Percentiles rank a stretch among this genome's conserved stretches.
Conservation (phyloP, 2,329 filamentous ascomycete species). For the Myrmaecium sp. region DNA sequence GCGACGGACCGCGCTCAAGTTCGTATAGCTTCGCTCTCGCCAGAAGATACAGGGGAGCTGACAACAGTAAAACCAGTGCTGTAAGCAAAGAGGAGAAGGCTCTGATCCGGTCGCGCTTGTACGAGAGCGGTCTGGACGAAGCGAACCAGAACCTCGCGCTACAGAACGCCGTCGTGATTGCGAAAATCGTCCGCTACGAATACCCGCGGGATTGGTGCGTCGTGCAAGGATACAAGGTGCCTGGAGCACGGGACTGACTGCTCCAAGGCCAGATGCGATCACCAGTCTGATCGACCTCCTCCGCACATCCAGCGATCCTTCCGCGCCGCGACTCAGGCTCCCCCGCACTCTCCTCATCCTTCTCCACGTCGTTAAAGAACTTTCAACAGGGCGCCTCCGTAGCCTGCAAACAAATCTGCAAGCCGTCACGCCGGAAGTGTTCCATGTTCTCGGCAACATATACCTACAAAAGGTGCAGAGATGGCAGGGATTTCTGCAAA, state of each 20-base stretch:
- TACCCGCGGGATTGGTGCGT: slow-evolving; percentile 67
- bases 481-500: slow-evolving; percentile 48
- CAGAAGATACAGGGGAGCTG: background rate
- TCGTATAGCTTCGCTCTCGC: slow-evolving; percentile 12
- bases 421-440: slow-evolving; percentile 62
- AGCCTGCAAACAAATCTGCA: slow-evolving; percentile 63
- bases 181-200: slow-evolving; percentile 79
- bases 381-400: slow-evolving; percentile 62
- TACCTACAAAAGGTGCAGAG: slow-evolving; percentile 56
- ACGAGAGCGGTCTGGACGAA: slow-evolving; percentile 64
- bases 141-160: slow-evolving; percentile 58
- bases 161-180: slow-evolving; percentile 74
- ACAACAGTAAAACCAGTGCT: too few relatives aligned
- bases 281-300: slow-evolving; percentile 35
- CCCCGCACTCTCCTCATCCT: slow-evolving; percentile 59
- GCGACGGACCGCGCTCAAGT: slow-evolving; percentile 61
- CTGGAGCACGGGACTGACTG: slow-evolving; percentile 6
- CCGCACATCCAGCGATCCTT: slow-evolving; percentile 33
- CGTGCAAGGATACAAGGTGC: background rate
- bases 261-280: slow-evolving; percentile 20
- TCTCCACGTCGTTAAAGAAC: slow-evolving; percentile 77
- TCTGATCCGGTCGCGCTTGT: slow-evolving; percentile 54
- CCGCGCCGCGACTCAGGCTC: slow-evolving; percentile 48
- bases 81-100: slow-evolving; percentile 56
- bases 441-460: slow-evolving; percentile 62